Base-by-base conservation (phyloP, 2,329 filamentous ascomycete species). In the Ascochyta lentis region DNA sequence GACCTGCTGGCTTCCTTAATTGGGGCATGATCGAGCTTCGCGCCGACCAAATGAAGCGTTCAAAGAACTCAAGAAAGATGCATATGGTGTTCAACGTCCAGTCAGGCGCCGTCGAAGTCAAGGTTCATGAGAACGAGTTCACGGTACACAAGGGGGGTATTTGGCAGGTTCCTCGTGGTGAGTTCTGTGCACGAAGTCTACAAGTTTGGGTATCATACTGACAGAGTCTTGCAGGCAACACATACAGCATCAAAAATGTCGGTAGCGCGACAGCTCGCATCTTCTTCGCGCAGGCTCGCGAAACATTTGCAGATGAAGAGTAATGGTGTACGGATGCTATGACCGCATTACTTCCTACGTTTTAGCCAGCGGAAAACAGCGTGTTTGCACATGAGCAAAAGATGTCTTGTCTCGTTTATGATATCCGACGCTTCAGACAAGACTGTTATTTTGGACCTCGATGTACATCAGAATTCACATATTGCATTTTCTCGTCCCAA, bases 61-160 rank as follows among this genome's bases (percentile, higher is more conserved):
- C 89, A 44, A 98, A 98, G 82, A 98, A 97, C 76, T 90, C 90
- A 33, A 85, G 94, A 60, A 93, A 90, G 79, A 98, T 97, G 91
- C 92, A 97, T 72, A 95, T 99, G 89, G 88, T 90, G 1, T 98
- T 98, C 76, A 97, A 96, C 67, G 89, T 99, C 27, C 89, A 92
- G 65, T 84, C 85, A 40, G 95, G 95, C 22, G 87, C 89, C 61
- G 92, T 97, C 19, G 82, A 87, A 62, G 93, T 96, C 19, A 89
- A 86, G 26, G 85, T 96, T 43, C 86, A 89, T 62, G 85, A 90
- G 61, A 89, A 84, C 23, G 80, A 83, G 59, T 98, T 99, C 73
- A 87, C 89, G 53, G 92, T 96, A 61, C 87, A 88, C 34, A 92
- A 90, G 65, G 93, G 94, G 37, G 94, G 94, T 49, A 89, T 93